These are phyloP conservation scores for Fomitopsis palustris DNA, from an alignment of 1,284 basidiomycete genomes.

Conservation along the genomic window DNA sequence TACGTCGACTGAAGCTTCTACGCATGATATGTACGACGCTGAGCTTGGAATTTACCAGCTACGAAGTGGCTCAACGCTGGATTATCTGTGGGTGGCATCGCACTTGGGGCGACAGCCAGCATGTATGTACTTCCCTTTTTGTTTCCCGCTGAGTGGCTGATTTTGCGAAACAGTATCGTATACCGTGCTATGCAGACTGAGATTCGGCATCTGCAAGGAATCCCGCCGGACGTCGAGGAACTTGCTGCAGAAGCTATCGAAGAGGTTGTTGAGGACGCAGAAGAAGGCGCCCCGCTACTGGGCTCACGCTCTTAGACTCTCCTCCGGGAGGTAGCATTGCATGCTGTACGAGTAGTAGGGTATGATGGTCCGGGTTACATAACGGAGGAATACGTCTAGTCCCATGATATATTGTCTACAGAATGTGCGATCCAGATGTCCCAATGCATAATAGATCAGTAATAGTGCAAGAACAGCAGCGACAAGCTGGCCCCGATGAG, in stretches of 20 bases:
- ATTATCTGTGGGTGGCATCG: slow-evolving; percentile 55
- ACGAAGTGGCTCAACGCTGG: slow-evolving; percentile 63
- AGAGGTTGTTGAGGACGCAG: slow-evolving; percentile 57
- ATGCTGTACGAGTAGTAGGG: slow-evolving; percentile 8
- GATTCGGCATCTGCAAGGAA: slow-evolving; percentile 50
- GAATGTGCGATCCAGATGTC: slow-evolving; percentile 1
- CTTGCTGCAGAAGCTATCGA: slow-evolving; percentile 61
- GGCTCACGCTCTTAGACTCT: slow-evolving; percentile 21
- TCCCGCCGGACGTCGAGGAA: slow-evolving; percentile 49
- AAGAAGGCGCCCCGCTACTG: slow-evolving; percentile 63
- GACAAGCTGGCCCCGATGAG: slow-evolving; percentile 84
- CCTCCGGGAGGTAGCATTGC: not conserved
- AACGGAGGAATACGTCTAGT: not conserved
- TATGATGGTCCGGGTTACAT: not conserved
- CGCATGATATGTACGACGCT: not conserved
- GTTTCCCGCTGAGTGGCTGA: not conserved
- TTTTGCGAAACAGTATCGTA: slow-evolving; percentile 43
- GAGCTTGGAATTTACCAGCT: slow-evolving; percentile 30
- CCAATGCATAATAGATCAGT: slow-evolving; percentile 36
- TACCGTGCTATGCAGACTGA: slow-evolving; percentile 62
- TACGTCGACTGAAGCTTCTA: slow-evolving; percentile 30
- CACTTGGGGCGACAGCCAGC: slow-evolving; percentile 55
- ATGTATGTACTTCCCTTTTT: slow-evolving; percentile 44
- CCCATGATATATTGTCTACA: slow-evolving; percentile 11
- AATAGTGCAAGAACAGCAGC: slow-evolving; percentile 84